These are phyloP conservation scores for Skeletonema potamos DNA, from an alignment of 108 stramenopile species.

Conservation along the genomic window DNA sequence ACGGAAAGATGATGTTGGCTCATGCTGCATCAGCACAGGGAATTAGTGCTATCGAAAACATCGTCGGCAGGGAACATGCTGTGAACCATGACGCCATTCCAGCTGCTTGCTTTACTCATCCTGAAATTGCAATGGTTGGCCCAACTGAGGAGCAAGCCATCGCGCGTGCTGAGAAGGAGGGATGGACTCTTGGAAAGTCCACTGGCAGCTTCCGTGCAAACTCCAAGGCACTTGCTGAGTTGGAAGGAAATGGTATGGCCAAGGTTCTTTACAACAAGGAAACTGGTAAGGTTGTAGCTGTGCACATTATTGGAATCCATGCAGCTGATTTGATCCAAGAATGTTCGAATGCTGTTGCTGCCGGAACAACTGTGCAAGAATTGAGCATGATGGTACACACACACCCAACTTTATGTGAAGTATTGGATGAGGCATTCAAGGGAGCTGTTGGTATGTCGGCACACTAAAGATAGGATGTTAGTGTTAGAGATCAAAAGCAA, in stretches of 20 bases:
- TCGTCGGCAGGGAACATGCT: slow-evolving; percentile 83
- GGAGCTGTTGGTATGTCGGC: slow-evolving; percentile 96
- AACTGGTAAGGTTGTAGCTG: slow-evolving; percentile 94
- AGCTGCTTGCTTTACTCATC: slow-evolving; percentile 98
- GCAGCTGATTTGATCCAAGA: slow-evolving; percentile 99
- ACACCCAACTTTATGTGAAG: slow-evolving; percentile 97
- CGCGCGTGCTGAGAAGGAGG: slow-evolving; percentile 90
- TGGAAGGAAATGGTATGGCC: slow-evolving; percentile 97
- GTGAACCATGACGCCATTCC: slow-evolving; percentile 96
- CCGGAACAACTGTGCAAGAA: slow-evolving; percentile 96
- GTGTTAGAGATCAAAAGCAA: not conserved
- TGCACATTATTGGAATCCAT: slow-evolving; percentile 98
- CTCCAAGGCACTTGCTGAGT: slow-evolving; percentile 98
- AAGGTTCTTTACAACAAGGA: slow-evolving; percentile 99
- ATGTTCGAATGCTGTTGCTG: slow-evolving; percentile 97
- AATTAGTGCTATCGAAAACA: slow-evolving; percentile 97
- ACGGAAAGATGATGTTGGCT: slow-evolving; percentile 99
- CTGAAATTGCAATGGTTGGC: slow-evolving; percentile 98
- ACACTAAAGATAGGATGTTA: slow-evolving; percentile 61
- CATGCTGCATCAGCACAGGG: slow-evolving; percentile 98
- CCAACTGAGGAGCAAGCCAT: slow-evolving; percentile 95
- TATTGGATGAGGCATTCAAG: slow-evolving; percentile 99
- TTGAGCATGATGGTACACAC: slow-evolving; percentile 99
- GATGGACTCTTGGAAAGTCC: slow-evolving; percentile 95
- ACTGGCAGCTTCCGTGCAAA: slow-evolving; percentile 95